Base-by-base conservation (phyloP, 2,329 filamentous ascomycete genomes). In the Dendryphion nanum region DNA sequence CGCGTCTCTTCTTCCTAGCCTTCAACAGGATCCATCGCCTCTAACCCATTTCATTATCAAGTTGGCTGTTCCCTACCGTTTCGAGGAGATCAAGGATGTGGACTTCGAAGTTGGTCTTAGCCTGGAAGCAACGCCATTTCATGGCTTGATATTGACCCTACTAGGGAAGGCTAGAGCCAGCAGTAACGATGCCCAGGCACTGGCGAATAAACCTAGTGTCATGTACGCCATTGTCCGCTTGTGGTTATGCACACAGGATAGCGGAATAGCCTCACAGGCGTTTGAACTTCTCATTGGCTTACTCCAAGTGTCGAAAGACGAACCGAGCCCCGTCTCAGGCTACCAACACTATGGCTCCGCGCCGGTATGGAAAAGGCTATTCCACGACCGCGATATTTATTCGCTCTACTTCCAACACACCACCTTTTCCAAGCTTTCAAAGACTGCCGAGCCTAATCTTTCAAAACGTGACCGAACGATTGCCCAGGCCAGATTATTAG, bases 301-400 rank as follows among this genome's bases (percentile, higher is more conserved):
- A 2, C 55, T 83, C 21, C 69, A 71, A 35, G 65, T 77, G 4
- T 66, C 63, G 5, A 63, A 57, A 48, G 61, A 65, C 14, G 60
- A 65, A 26, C 57, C 61, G 10, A 50, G 49, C 1, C 75, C 79
- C 36, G 56, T 50, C 42, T 53, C 44, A 30, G 52, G 48, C 16
- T 24, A 50, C 10, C 52, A 61, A 21, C 48, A 50, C 5, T 60
- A 60, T 41, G 65, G 51, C 6, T 49, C 50, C 30, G 61, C 56
- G 2, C 60, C 81, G 1, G 68, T 84, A 52, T 83, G 79, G 80
- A 75, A 78, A 52, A 74, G 81, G 14, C 48, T 83, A 1, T 83
- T 84, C 50, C 70, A 72, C 2, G 81, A 83, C 45, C 73, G 69
- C 41, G 72, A 81, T 50, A 72, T 83, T 5, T 81, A 81, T 48